Percentiles rank a stretch among this genome's conserved stretches.
These are phyloP conservation scores for Sclerotinia sclerotiorum DNA, from an alignment of 2,329 filamentous ascomycete species.

Conservation along the genomic window DNA sequence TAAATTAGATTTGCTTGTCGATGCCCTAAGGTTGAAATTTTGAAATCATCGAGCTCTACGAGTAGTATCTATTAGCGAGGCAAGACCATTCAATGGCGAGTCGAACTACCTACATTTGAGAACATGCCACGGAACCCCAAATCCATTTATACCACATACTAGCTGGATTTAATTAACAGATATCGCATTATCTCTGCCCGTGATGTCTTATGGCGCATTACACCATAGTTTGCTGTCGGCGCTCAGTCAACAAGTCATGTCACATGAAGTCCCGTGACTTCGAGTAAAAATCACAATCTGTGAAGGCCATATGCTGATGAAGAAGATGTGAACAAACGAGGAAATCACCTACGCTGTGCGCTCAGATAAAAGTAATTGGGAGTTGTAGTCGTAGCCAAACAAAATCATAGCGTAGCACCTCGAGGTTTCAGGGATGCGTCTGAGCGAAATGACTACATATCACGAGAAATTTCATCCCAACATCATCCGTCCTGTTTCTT, in stretches of 20 bases:
- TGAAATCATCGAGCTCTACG: neutral
- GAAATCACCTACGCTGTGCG: neutral
- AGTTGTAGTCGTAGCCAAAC: neutral
- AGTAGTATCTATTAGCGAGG: neutral
- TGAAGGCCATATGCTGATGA: neutral
- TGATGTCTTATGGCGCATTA: neutral
- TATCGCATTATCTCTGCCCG: neutral
- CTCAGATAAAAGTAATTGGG: neutral
- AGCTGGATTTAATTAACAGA: neutral
- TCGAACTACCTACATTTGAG: neutral
- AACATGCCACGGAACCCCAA: neutral
- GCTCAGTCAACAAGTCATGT: neutral
- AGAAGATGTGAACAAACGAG: neutral
- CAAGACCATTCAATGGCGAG: neutral
- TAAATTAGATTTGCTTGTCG: too few relatives aligned
- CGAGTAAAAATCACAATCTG: neutral
- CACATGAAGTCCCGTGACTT: neutral
- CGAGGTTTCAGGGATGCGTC: slow-evolving; percentile 3
- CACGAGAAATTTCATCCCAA: neutral
- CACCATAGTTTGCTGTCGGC: neutral
- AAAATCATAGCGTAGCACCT: slow-evolving; percentile 6
- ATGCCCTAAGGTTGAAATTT: too few relatives aligned
- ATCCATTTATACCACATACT: neutral
- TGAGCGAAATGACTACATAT: neutral
- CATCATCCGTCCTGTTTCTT: neutral